Evolutionary conservation across 2,329 filamentous ascomycete genomes (phyloP).

Genomic region (Hypoxylon sp.): DNA sequence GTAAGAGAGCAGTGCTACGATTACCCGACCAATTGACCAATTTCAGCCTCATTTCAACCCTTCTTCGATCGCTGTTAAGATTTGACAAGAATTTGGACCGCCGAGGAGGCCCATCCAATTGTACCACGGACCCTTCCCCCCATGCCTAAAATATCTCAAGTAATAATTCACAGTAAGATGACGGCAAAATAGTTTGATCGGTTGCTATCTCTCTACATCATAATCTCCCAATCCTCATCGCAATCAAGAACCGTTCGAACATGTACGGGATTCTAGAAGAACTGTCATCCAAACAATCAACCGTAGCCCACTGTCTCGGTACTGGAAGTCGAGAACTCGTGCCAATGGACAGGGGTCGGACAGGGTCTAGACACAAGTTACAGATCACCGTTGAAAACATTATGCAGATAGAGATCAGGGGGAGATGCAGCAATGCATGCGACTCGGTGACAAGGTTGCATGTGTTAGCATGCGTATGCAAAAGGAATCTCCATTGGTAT

Average conservation of each 20-base stretch:
- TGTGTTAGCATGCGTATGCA: constrained; percentile 12
- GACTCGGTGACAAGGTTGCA: constrained; percentile 17
- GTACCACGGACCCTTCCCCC: constrained; percentile 27
- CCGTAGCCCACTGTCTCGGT: constrained; percentile 12
- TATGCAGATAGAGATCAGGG: constrained; percentile 37
- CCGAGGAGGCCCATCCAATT: constrained; percentile 33
- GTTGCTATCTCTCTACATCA: constrained; percentile 11
- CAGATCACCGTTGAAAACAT: constrained; percentile 33
- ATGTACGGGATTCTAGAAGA: constrained; percentile 22
- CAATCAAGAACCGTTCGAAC: constrained; percentile 11
- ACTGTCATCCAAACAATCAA: background rate
- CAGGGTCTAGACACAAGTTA: constrained; percentile 42
- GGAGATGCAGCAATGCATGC: constrained; percentile 33
- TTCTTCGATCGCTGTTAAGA: constrained; percentile 16
- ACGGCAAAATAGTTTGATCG: constrained; percentile 12
- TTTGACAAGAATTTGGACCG: constrained; percentile 28
- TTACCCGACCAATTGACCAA: constrained; percentile 11
- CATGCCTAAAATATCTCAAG: constrained; percentile 11
- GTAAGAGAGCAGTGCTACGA: background rate
- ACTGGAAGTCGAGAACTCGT: constrained; percentile 19
- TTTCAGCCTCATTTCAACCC: constrained; percentile 39
- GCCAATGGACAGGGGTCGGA: constrained; percentile 29
- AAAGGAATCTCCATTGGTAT: constrained; percentile 11
- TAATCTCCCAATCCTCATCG: background rate
- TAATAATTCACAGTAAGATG: constrained; percentile 20